Evolutionary conservation across 1,284 basidiomycete species (phyloP), one percentile per base, ranked within the genome.

Genomic region (Schizophyllum commune): DNA sequence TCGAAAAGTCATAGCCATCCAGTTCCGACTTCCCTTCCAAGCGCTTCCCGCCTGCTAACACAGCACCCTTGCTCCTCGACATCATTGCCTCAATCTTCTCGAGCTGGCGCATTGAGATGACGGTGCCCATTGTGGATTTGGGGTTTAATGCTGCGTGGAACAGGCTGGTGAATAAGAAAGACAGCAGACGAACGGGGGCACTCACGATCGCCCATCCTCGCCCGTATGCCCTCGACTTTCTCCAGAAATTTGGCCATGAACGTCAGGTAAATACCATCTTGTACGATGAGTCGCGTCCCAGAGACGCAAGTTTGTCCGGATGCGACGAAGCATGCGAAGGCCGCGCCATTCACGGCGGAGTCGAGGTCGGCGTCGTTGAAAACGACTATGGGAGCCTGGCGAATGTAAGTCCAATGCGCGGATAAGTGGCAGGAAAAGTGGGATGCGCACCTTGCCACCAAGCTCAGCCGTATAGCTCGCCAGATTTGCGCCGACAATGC

Each of bases 251-350:
- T 69, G 5, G 70, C 67, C 75, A 92, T 79, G 71, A 93, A 93
- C 3, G 73, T 70, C 55, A 88, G 81, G 65, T 89, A 90, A 58
- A 92, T 80, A 8, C 70, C 71, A 52, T 85, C 81, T 63, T 92
- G 89, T 4, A 92, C 73, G 8, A 92, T 78, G 27, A 92, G 75
- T 9, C 90, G 81, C 17, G 90, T 85, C 21, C 89, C 90, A 4
- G 90, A 91, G 20, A 92, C 87, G 64, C 90, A 92, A 15, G 91
- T 92, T 74, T 94, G 91, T 1, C 92, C 91, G 34, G 91, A 91
- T 1, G 91, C 91, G 51, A 93, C 77, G 67, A 92, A 94, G 0
- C 86, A 83, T n/a, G 91, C 86, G 69, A 93, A 92, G 1, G 89
- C 86, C 1, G 82, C 83, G 15, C 91, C 91, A 65, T 92, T 91